Conservation (phyloP, 192 early-diverging fungal species). For the Backusella liffmaniae region DNA sequence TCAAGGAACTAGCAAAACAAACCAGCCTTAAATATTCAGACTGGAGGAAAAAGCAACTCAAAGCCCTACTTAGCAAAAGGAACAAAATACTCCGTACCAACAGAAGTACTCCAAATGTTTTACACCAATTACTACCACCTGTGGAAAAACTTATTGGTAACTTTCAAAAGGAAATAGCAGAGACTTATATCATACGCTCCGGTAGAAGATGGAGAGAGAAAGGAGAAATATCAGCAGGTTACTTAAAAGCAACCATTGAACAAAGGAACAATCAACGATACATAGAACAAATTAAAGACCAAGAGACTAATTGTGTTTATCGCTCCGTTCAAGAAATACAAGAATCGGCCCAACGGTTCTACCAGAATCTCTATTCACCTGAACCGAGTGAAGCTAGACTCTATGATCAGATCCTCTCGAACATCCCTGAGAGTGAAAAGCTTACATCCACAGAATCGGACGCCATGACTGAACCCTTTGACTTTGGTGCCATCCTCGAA, state of each 20-base stretch:
- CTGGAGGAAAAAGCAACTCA: too few relatives aligned
- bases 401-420: background rate
- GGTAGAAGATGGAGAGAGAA: too few relatives aligned
- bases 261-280: background rate
- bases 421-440: background rate
- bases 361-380: constrained; percentile 6
- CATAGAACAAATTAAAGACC: background rate
- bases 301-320: too few relatives aligned
- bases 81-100: too few relatives aligned
- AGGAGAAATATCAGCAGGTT: constrained; percentile 4
- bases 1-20: too few relatives aligned
- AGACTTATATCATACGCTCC: too few relatives aligned
- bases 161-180: too few relatives aligned
- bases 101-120: too few relatives aligned
- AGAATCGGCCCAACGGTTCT: background rate
- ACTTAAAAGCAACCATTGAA: background rate
- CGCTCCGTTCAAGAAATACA: background rate
- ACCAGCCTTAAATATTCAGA: too few relatives aligned
- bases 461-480: background rate
- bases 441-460: background rate
- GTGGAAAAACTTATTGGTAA: too few relatives aligned
- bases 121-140: too few relatives aligned
- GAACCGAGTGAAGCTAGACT: background rate
- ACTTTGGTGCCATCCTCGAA: background rate
- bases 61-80: too few relatives aligned